These are phyloP conservation scores for Apostasia shenzhenica DNA, from an alignment of 106 monocot genomes.

Conservation along the genomic window DNA sequence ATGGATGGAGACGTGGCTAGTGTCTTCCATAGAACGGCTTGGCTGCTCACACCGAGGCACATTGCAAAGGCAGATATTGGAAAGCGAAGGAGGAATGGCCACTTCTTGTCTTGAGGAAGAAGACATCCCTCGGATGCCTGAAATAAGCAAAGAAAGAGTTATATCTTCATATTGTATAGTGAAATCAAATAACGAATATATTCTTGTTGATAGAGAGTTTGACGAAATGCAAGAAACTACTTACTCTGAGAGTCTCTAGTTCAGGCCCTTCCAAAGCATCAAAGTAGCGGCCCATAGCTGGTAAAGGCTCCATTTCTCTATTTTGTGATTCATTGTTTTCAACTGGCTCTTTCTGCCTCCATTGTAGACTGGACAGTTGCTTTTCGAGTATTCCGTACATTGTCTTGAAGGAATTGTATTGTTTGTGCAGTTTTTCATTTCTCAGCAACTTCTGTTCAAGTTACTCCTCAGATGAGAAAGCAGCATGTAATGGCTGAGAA, in stretches of 20 bases:
- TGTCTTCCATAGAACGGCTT: conserved; percentile 53
- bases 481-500: conserved; percentile 17
- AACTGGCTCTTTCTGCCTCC: conserved; percentile 21
- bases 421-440: conserved; percentile 16
- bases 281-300: conserved; percentile 46
- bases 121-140: conserved; percentile 35
- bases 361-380: conserved; percentile 25
- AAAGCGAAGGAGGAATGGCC: conserved; percentile 67
- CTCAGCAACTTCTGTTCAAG: conserved; percentile 1
- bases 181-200: too few relatives aligned
- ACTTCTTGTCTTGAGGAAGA: conserved; percentile 53
- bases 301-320: conserved; percentile 24
- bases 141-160: neutral
- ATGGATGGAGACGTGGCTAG: conserved; percentile 32
- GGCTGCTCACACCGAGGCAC: conserved; percentile 46
- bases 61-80: conserved; percentile 46
- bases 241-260: conserved; percentile 53
- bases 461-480: neutral
- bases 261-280: conserved; percentile 68
- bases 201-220: neutral
- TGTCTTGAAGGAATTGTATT: conserved; percentile 46
- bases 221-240: neutral
- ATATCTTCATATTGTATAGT: neutral
- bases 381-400: conserved; percentile 37
- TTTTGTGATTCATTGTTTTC: conserved; percentile 10